Evolutionary conservation across 1,139 yeast genomes (phyloP).

Genomic region (Kurtzmaniella quercitrusa): DNA sequence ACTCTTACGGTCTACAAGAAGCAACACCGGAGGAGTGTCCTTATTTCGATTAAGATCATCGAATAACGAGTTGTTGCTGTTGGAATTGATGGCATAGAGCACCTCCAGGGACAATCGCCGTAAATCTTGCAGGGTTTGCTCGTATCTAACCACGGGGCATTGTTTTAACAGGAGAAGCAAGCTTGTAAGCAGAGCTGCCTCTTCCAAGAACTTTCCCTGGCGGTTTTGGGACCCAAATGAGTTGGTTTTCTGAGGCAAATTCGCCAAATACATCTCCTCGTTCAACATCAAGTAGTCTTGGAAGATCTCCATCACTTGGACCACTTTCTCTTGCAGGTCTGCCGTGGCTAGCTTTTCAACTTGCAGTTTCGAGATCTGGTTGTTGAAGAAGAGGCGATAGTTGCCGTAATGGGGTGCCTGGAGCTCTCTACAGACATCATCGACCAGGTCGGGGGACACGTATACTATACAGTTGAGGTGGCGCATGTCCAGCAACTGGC

Average conservation of each 20-base stretch:
- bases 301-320: constrained; percentile 74
- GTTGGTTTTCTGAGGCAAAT: constrained; percentile 12
- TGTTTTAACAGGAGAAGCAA: constrained; percentile 67
- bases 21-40: constrained; percentile 70
- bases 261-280: constrained; percentile 56
- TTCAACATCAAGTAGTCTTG: constrained; percentile 79
- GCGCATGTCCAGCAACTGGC: constrained; percentile 65
- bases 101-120: constrained; percentile 69
- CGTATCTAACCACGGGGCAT: constrained; percentile 77
- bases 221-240: background rate
- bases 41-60: constrained; percentile 52
- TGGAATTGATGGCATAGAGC: constrained; percentile 53
- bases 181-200: constrained; percentile 55
- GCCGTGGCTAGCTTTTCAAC: constrained; percentile 85
- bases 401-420: constrained; percentile 71
- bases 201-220: constrained; percentile 33
- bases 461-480: constrained; percentile 81
- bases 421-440: constrained; percentile 59
- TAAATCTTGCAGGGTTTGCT: constrained; percentile 58
- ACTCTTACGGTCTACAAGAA: constrained; percentile 78
- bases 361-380: constrained; percentile 66
- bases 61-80: constrained; percentile 57
- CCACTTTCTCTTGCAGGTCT: constrained; percentile 80
- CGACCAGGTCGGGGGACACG: constrained; percentile 71
- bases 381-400: constrained; percentile 75